Conservation (phyloP, 805 yeast species). For the Lipomyces yamadae region DNA sequence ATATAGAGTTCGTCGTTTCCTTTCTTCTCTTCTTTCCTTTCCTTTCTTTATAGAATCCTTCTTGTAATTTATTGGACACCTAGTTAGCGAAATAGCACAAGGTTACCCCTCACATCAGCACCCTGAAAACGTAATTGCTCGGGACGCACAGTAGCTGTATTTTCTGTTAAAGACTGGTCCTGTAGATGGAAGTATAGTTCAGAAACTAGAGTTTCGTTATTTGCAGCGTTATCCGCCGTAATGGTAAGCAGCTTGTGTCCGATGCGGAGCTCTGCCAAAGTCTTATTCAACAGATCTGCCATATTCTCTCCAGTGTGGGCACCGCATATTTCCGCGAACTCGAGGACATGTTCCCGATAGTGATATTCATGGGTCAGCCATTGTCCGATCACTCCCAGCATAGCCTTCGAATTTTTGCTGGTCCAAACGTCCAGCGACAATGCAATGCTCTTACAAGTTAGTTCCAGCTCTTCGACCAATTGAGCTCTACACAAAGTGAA, state of each 20-base stretch:
- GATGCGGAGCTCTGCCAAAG: constrained; percentile 2
- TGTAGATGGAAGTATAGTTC: constrained; percentile 3
- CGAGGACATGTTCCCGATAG: constrained; percentile 4
- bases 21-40: too few species aligned
- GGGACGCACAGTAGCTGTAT: not conserved
- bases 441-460: not conserved
- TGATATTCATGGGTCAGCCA: constrained; percentile 8
- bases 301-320: constrained; percentile 7
- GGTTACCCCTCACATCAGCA: too few species aligned
- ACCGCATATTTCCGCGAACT: constrained; percentile 6
- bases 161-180: not conserved
- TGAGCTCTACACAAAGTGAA: not conserved
- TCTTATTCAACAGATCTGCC: not conserved
- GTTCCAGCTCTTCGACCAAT: not conserved
- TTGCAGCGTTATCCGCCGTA: constrained; percentile 12
- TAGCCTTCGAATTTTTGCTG: constrained; percentile 1
- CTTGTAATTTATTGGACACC: too few species aligned
- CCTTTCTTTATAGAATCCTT: too few species aligned
- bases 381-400: constrained; percentile 8
- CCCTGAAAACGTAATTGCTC: constrained; percentile 3
- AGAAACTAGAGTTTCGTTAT: constrained; percentile 9
- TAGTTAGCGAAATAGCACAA: too few species aligned
- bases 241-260: constrained; percentile 1
- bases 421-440: constrained; percentile 9
- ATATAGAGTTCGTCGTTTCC: too few species aligned